Evolutionary conservation across 805 yeast species (phyloP), one percentile per base, ranked within the genome.

Genomic region (Zygotorulaspora chibaensis): DNA sequence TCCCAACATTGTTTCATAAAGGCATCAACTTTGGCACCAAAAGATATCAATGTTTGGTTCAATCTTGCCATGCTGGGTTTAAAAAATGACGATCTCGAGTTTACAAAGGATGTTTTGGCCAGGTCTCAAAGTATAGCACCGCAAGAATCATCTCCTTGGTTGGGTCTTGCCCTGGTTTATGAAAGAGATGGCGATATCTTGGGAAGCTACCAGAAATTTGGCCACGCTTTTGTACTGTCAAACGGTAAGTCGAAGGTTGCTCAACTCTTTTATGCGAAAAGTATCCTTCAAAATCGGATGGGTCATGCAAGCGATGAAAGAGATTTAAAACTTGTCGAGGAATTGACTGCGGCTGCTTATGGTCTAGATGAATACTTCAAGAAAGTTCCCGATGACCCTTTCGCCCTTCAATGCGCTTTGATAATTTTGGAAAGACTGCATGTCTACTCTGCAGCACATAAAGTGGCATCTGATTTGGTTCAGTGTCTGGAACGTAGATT

Each of bases 1-100:
- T 73, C 97, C 0, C 99, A 93, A 65, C 99, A 93, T 67, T 88
- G 96, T 62, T 87, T 86, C 56, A 85, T 93, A 55, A 84, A 87
- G 51, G 90, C 97, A 0, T 67, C 82, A 2, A 73, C 86, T 0
- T 65, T 89, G 33, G 83, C 86, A 39, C 77, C 85, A 6, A 77
- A 79, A 43, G 86, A 85, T 45, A 77, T 83, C 3, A 68, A 68
- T 13, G 75, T 82, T 4, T 93, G 97, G 96, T 75, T 82, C 12
- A 87, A 87, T 55, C 68, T 93, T 47, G 96, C 95, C 0, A 76
- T 85, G 6, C 69, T 93, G 29, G 90, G 86, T 54, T 66, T 91
- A 47, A 72, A 77, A 26, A 72, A 75, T 45, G 81, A 81, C 2
- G 98, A 91, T 61, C 54, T 71, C 7, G 83, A 76, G 29, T 74